Evolutionary conservation across 768 basidiomycete species (phyloP), one percentile per base, ranked within the genome.

Genomic region (Russula lepida): DNA sequence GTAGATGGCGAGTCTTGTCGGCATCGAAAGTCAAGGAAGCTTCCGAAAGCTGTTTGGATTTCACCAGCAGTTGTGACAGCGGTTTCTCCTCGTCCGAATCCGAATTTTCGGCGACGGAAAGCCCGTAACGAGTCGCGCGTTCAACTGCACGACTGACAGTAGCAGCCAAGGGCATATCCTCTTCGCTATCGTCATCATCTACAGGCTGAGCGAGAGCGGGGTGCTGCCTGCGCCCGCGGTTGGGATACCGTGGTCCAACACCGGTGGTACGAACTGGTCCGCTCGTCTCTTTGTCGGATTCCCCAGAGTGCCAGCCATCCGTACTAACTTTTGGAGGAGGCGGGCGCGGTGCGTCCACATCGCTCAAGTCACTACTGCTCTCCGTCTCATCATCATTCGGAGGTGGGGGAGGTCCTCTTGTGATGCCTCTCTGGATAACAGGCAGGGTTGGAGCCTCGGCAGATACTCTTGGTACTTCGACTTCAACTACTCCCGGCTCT

Each of bases 21-120:
- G 78, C 76, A 63, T 74, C 74, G 47, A 79, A 68, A 28, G 79
- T 72, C 17, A 78, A 75, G 54, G 23, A 15, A 15, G 81, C 71
- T 43, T 74, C 74, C 44, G 76, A 64, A 21, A 44, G n/a, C 68
- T 77, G 77, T 49, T 44, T 62, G 27, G 74, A 70, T 68, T 77
- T 75, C 59, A 76, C 76, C 32, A 89, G 70, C 13, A 92, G 72
- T 47, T 75, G 76, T 4, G 85, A 83, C 33, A 93, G 73, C 5
- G 91, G 91, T 60, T 79, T 77, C 66, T 89, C 88, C 65, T 89
- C 87, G 63, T 89, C 87, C 1, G 85, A 85, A 61, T 83, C 83
- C 7, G 71, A 72, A 13, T 71, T 73, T 68, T 69, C 62, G 68
- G 63, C 37, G 67, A 59, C 60, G 60, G 68, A 49, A 68, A 69